Evolutionary conservation across 441 rosid species (phyloP).

Genomic region (Metrosideros polymorpha): DNA sequence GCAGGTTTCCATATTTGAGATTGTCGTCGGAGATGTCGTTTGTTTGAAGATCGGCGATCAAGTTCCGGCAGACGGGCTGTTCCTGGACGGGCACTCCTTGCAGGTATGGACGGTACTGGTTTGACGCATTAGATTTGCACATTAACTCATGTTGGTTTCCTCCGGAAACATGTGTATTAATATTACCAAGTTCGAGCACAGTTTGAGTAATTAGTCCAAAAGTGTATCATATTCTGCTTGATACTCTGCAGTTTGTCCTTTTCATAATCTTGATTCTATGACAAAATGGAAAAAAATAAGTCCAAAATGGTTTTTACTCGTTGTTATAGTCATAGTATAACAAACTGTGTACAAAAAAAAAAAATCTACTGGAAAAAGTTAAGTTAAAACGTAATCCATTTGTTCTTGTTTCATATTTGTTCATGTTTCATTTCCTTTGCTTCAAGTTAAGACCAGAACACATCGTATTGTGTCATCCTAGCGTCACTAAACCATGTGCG

Average conservation of each 20-base stretch:
- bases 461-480: rapidly evolving
- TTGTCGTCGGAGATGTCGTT: too few relatives aligned
- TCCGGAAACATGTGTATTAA: not conserved
- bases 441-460: too few relatives aligned
- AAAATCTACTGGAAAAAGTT: not conserved
- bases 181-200: too few relatives aligned
- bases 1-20: slow-evolving; percentile 51
- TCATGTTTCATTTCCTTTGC: not conserved
- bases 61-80: not conserved
- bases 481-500: not conserved
- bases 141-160: not conserved
- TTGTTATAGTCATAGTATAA: not conserved
- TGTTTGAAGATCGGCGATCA: slow-evolving; percentile 16
- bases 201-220: not conserved
- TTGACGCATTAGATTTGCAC: not conserved
- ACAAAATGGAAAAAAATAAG: not conserved
- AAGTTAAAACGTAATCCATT: not conserved
- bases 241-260: not conserved
- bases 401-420: not conserved
- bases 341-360: not conserved
- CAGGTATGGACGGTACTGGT: not conserved
- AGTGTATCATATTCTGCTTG: not conserved
- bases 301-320: not conserved
- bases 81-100: not conserved
- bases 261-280: not conserved